Conservation (phyloP, 352 stramenopile species). For the Globisporangium cylindrosporum region DNA sequence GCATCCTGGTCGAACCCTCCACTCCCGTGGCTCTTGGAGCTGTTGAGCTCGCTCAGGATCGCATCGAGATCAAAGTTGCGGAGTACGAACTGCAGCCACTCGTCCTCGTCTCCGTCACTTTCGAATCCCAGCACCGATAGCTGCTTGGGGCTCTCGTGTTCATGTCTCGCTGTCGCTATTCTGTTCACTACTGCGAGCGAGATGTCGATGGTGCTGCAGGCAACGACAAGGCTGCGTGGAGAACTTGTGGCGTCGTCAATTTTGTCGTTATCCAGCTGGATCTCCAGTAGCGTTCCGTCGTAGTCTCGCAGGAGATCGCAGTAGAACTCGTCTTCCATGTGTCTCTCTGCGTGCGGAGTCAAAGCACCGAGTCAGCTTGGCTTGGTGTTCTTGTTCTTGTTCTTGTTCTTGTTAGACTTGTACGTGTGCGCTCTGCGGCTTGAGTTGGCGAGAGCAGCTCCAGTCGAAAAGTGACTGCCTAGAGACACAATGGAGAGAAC, state of each 20-base stretch:
- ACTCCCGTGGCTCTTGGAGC: conserved; percentile 1
- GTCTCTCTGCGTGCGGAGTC: not conserved
- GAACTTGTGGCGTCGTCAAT: not conserved
- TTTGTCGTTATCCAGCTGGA: conserved; percentile 28
- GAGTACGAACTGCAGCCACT: conserved; percentile 5
- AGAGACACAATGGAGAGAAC: not conserved
- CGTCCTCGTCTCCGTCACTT: not conserved
- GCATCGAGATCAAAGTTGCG: conserved; percentile 7
- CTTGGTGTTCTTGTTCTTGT: not conserved
- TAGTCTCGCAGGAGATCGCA: conserved; percentile 24
- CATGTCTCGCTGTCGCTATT: not conserved
- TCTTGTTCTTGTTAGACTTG: not conserved
- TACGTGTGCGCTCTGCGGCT: not conserved
- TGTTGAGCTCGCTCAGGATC: conserved; percentile 7
- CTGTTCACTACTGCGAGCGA: not conserved
- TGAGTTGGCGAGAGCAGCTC: conserved; percentile 1
- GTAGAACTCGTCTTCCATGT: conserved; percentile 26
- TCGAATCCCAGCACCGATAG: not conserved
- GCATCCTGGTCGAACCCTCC: not conserved
- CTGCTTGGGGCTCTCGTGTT: not conserved
- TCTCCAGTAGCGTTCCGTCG: conserved; percentile 29
- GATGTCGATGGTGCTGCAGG: not conserved
- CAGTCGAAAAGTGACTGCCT: not conserved
- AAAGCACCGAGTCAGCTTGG: not conserved
- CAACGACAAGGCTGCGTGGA: not conserved